These are phyloP conservation scores for Kurtzmaniella fragi DNA, from an alignment of 805 yeast species.

Conservation along the genomic window DNA sequence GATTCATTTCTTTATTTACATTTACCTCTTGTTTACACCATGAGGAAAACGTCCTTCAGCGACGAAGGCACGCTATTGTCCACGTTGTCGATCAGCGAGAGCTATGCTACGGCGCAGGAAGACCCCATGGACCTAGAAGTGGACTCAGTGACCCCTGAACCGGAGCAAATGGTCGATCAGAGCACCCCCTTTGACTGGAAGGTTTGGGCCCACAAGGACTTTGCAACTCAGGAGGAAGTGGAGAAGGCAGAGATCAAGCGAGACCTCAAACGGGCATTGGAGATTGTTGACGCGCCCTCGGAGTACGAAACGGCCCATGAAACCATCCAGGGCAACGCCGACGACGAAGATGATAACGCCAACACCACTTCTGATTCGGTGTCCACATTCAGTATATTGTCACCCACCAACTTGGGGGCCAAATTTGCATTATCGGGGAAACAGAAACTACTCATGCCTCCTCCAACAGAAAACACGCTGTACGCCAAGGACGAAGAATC, in stretches of 20 bases:
- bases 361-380: conserved; percentile 1
- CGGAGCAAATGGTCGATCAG: neutral
- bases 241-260: neutral
- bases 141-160: conserved; percentile 3
- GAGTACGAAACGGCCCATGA: conserved; percentile 7
- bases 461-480: conserved; percentile 12
- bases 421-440: conserved; percentile 29
- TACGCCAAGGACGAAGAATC: neutral
- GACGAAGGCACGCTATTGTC: conserved; percentile 17
- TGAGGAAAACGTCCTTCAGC: neutral
- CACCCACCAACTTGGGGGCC: conserved; percentile 40
- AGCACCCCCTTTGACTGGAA: conserved; percentile 5
- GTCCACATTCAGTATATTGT: conserved; percentile 11
- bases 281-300: conserved; percentile 1
- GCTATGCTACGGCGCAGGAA: conserved; percentile 1
- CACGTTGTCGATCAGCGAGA: conserved; percentile 21
- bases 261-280: neutral
- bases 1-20: neutral
- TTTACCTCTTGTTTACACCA: too few species aligned
- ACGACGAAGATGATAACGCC: conserved; percentile 4
- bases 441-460: conserved; percentile 24
- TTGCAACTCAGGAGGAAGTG: conserved; percentile 1
- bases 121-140: conserved; percentile 16
- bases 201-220: conserved; percentile 2
- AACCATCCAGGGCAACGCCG: conserved; percentile 9